phyloP scores from a whole-genome alignment of 805 yeast species.

The Clavispora carvajalis region DNA sequence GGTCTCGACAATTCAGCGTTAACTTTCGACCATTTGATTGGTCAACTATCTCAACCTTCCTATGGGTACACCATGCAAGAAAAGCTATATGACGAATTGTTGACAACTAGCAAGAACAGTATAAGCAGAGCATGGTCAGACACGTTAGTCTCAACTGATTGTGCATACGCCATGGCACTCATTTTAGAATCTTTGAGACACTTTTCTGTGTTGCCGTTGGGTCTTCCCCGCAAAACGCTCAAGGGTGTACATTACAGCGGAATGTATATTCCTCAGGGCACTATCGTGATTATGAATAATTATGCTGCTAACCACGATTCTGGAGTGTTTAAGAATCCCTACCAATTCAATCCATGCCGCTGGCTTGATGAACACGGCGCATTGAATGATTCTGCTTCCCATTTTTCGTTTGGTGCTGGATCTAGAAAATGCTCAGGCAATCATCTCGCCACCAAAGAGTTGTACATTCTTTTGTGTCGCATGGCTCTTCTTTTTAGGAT shows the following conservation, averaged over 20 bases:
- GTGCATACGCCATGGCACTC: slow-evolving; percentile 52
- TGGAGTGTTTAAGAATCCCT: slow-evolving; percentile 37
- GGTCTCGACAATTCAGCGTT: slow-evolving; percentile 71
- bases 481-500: slow-evolving; percentile 48
- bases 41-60: slow-evolving; percentile 47
- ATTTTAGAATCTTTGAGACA: slow-evolving; percentile 57
- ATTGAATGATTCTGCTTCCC: slow-evolving; percentile 15
- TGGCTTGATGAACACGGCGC: slow-evolving; percentile 35
- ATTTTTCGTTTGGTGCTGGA: slow-evolving; percentile 66
- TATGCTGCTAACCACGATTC: slow-evolving; percentile 68
- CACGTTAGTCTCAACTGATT: slow-evolving; percentile 25
- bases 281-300: slow-evolving; percentile 59
- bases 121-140: slow-evolving; percentile 20
- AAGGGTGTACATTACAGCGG: slow-evolving; percentile 39
- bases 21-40: slow-evolving; percentile 55
- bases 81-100: slow-evolving; percentile 29
- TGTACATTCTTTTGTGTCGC: slow-evolving; percentile 54
- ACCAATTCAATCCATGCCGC: slow-evolving; percentile 47
- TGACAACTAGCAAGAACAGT: slow-evolving; percentile 1
- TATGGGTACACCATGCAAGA: slow-evolving; percentile 37
- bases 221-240: slow-evolving; percentile 60
- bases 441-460: slow-evolving; percentile 57
- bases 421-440: slow-evolving; percentile 69
- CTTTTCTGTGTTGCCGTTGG: slow-evolving; percentile 62
- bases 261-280: slow-evolving; percentile 47